These are phyloP conservation scores for Zymoseptoria brevis DNA, from an alignment of 2,329 filamentous ascomycete species.

Conservation along the genomic window DNA sequence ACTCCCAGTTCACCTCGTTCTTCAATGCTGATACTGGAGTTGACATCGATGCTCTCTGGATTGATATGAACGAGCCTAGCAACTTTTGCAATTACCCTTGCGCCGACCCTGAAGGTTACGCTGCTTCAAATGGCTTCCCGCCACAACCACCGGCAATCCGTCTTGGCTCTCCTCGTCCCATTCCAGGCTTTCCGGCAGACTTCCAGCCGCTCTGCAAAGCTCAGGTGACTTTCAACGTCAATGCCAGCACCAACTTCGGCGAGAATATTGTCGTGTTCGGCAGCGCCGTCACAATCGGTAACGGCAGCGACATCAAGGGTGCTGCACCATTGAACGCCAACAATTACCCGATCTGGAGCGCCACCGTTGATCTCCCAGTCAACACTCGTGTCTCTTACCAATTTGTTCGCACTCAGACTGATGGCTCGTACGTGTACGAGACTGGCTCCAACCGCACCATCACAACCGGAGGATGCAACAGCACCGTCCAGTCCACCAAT, in stretches of 20 bases:
- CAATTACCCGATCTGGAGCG: conserved; percentile 30
- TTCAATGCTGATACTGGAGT: conserved; percentile 58
- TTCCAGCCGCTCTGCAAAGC: conserved; percentile 52
- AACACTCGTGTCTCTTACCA: conserved; percentile 26
- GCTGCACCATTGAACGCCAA: conserved; percentile 24
- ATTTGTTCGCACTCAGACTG: conserved; percentile 26
- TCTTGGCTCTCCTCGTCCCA: conserved; percentile 49
- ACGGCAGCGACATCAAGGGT: conserved; percentile 18
- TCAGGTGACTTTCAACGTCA: conserved; percentile 27
- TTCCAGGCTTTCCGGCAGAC: conserved; percentile 60
- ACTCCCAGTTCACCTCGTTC: conserved; percentile 56
- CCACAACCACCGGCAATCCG: conserved; percentile 57
- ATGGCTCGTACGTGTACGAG: conserved; percentile 29
- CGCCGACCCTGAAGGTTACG: conserved; percentile 31
- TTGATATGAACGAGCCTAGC: conserved; percentile 58
- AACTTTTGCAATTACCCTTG: conserved; percentile 45
- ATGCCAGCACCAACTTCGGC: conserved; percentile 28
- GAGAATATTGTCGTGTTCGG: conserved; percentile 31
- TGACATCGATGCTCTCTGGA: conserved; percentile 65
- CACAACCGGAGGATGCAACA: conserved; percentile 26
- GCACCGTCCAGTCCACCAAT: conserved; percentile 15
- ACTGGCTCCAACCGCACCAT: conserved; percentile 23
- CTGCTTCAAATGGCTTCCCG: conserved; percentile 42
- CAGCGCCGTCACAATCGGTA: conserved; percentile 24
- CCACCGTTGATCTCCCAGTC: conserved; percentile 26